Evolutionary conservation across 148 eudicot genomes (phyloP).

Genomic region (Heliamphora exappendiculata): DNA sequence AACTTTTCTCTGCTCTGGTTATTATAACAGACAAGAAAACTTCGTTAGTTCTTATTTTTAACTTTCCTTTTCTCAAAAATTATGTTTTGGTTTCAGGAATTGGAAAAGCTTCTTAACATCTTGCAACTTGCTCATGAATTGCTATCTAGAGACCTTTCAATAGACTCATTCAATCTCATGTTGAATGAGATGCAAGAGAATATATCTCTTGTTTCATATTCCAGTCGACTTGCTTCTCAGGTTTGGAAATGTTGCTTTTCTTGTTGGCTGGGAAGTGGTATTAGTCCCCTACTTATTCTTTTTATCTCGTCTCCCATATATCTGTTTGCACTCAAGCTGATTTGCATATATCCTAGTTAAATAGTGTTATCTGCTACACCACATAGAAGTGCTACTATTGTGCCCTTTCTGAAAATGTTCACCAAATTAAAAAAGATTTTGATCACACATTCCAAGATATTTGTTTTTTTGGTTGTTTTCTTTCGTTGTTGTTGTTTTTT

Average conservation of each 20-base stretch:
- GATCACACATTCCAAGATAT: too few species aligned
- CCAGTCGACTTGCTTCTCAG: conserved; percentile 97
- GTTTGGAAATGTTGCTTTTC: conserved; percentile 22
- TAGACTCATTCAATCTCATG: conserved; percentile 74
- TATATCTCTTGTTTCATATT: conserved; percentile 91
- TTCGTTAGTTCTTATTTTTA: not conserved
- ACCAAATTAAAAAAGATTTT: too few species aligned
- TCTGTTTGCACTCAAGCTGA: not conserved
- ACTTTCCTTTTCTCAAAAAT: not conserved
- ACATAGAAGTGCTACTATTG: too few species aligned
- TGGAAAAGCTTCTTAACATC: conserved; percentile 77
- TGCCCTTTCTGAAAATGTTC: too few species aligned
- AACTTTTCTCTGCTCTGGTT: conserved; percentile 4
- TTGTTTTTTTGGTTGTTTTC: too few species aligned
- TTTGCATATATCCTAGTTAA: not conserved
- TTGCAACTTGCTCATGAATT: conserved; percentile 78
- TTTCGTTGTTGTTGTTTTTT: too few species aligned
- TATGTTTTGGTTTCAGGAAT: conserved; percentile 50
- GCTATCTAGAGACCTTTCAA: conserved; percentile 61
- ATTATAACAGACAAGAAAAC: conserved; percentile 3
- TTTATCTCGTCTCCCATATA: not conserved
- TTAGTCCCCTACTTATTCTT: not conserved
- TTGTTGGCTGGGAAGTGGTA: not conserved
- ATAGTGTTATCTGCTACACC: not conserved
- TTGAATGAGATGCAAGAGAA: conserved; percentile 96